Evolutionary conservation across 805 yeast genomes (phyloP), one percentile per base, ranked within the genome.

Genomic region (Phaffomyces opuntiae): DNA sequence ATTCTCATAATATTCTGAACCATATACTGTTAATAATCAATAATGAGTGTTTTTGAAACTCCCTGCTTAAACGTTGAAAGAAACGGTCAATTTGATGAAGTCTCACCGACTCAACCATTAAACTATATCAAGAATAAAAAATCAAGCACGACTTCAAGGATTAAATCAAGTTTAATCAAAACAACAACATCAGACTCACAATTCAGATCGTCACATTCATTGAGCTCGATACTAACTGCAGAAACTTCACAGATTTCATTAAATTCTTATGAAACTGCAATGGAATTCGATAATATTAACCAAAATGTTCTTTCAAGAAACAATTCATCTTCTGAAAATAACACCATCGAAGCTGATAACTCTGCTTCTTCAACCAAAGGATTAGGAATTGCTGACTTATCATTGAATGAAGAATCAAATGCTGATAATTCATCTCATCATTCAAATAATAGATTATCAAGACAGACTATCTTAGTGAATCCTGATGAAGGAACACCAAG

Each of bases 91-190:
- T 16, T 16, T 14, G 45, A 38, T 21, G 58, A 42, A 19, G 48
- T 57, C 11, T 55, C 62, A 4, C 62, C 62, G 1, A 58, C 61
- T 5, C 43, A 56, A 43, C 62, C 62, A 14, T 41, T 58, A 43
- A 54, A 55, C 36, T 43, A 52, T 42, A 49, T 40, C 39, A 24
- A 31, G 36, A 27, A 12, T 21, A 11, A 34, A 17, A 26, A 36
- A 21, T 19, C 31, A 17, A 39, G 24, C 7, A 6, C 7, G 5
- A 29, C 31, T 9, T 13, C 12, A 29, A 29, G 14, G 6, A 12
- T 6, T 3, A 32, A 35, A 12, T 13, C 40, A 26, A 21, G 36
- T 29, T 31, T 31, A 19, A 12, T 39, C 24, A 36, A 32, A 21
- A 39, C 38, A 17, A 35, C 38, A 19, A 38, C 16, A 25, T 13